Evolutionary conservation across 495 filamentous ascomycete genomes (phyloP), one percentile per base, ranked within the genome.

Genomic region (Aspergillus heteromorphus): DNA sequence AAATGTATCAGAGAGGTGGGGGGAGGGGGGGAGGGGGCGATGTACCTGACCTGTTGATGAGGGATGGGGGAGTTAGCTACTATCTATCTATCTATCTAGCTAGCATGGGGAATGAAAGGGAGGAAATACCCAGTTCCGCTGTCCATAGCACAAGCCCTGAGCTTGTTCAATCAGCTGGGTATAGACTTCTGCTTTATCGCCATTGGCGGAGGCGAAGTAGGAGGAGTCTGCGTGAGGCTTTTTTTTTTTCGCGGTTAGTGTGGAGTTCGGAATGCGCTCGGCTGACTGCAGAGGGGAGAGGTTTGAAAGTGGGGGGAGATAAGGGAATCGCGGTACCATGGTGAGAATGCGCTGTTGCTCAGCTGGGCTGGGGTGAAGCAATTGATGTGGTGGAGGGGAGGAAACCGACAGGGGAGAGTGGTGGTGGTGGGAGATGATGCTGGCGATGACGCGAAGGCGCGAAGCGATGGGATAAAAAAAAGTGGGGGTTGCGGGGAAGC

Each of bases 181-280:
- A 65, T 93, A 96, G 45, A 87, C 83, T 55, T 92, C 82, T 58
- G 79, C 76, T 69, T 95, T 96, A 48, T 80, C 84, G 61, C 21
- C 40, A 84, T 60, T 31, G 75, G 80, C 4, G 71, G 60, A 34
- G 74, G 55, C 73, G 71, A 96, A 96, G 58, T 80, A 88, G 18
- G 89, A 89, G 20, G 88, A 79, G 62, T 95, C 89, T 45, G 91
- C 90, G 75, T 96, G 91, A 43, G 91, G 88, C 91, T 95, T n/a
- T n/a, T n/a, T n/a, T n/a, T n/a, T n/a, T n/a, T n/a, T n/a, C 51
- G n/a, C 2, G 16, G 7, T 20, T 36, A 31, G 54, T 47, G n/a
- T n/a, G n/a, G n/a, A 40, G 42, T 31, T 6, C n/a, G 16, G 18
- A 7, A 16, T 14, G 19, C 21, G 21, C 11, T 9, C 13, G 21